Percentiles rank a stretch among this genome's conserved stretches.
These are phyloP conservation scores for Kregervanrija pseudodelftensis DNA, from an alignment of 805 yeast genomes.

Conservation along the genomic window DNA sequence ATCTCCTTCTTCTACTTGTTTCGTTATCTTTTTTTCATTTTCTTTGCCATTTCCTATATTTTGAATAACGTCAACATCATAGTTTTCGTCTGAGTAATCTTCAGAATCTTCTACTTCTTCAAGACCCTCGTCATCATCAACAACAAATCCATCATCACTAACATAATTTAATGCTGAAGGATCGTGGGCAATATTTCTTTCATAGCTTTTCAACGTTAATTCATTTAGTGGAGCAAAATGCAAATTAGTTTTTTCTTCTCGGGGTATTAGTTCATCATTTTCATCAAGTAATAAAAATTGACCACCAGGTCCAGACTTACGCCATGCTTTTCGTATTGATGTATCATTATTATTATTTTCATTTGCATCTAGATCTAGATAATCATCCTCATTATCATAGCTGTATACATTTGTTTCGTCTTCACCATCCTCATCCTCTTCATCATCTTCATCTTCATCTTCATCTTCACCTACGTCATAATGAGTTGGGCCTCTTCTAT, in stretches of 20 bases:
- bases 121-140: slow-evolving; percentile 7
- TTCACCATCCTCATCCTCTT: slow-evolving; percentile 1
- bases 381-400: neutral
- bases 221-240: neutral
- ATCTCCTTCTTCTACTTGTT: neutral
- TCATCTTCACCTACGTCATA: slow-evolving; percentile 2
- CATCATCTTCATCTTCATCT: slow-evolving; percentile 1
- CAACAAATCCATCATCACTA: slow-evolving; percentile 13
- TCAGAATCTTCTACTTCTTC: slow-evolving; percentile 1
- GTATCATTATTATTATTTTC: neutral
- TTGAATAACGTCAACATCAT: neutral
- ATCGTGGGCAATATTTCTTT: neutral
- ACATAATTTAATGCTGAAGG: slow-evolving; percentile 6
- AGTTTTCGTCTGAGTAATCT: neutral
- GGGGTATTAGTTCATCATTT: slow-evolving; percentile 2
- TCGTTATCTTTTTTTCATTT: neutral
- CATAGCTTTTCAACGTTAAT: neutral
- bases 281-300: neutral
- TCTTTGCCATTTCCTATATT: neutral
- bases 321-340: neutral
- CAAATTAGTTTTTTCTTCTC: neutral
- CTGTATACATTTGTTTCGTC: neutral
- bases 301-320: neutral
- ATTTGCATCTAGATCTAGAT: slow-evolving; percentile 3
- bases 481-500: neutral